Conservation (phyloP, 352 stramenopile genomes). For the Thalassiosira tumida region DNA sequence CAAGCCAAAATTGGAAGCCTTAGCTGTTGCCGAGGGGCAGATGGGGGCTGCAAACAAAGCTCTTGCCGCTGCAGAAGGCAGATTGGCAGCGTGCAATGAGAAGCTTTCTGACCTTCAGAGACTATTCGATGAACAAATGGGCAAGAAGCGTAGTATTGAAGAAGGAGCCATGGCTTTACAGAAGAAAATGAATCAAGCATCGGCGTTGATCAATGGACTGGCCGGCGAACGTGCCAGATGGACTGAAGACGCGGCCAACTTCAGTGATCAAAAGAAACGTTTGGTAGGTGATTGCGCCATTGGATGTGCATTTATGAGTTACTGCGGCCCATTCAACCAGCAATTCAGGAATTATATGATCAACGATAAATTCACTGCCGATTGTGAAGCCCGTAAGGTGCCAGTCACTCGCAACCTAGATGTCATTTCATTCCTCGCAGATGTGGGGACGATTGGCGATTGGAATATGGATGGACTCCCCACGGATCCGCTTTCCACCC, state of each 20-base stretch:
- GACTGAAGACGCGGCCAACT: slow-evolving; percentile 95
- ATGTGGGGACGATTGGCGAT: slow-evolving; percentile 96
- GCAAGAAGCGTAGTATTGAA: slow-evolving; percentile 97
- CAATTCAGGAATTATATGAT: slow-evolving; percentile 91
- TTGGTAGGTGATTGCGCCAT: slow-evolving; percentile 96
- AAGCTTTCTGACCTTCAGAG: slow-evolving; percentile 94
- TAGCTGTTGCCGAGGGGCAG: slow-evolving; percentile 96
- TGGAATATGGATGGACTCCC: slow-evolving; percentile 97
- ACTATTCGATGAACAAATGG: slow-evolving; percentile 94
- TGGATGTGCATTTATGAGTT: slow-evolving; percentile 96
- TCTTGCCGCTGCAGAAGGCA: slow-evolving; percentile 94
- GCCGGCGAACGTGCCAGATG: slow-evolving; percentile 96
- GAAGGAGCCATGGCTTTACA: slow-evolving; percentile 94
- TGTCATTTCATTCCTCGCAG: slow-evolving; percentile 95
- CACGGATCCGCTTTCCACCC: slow-evolving; percentile 96
- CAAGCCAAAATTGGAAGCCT: slow-evolving; percentile 98
- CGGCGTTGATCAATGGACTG: slow-evolving; percentile 95
- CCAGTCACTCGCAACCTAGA: slow-evolving; percentile 95
- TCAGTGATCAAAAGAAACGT: slow-evolving; percentile 94
- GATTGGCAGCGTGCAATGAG: slow-evolving; percentile 95
- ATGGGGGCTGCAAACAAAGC: slow-evolving; percentile 98
- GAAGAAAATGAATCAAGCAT: slow-evolving; percentile 93
- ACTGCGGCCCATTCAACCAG: slow-evolving; percentile 97
- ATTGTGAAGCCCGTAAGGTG: slow-evolving; percentile 87
- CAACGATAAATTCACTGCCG: slow-evolving; percentile 81